Evolutionary conservation across 257 asterid genomes (phyloP).

Genomic region (Cinchona pubescens): DNA sequence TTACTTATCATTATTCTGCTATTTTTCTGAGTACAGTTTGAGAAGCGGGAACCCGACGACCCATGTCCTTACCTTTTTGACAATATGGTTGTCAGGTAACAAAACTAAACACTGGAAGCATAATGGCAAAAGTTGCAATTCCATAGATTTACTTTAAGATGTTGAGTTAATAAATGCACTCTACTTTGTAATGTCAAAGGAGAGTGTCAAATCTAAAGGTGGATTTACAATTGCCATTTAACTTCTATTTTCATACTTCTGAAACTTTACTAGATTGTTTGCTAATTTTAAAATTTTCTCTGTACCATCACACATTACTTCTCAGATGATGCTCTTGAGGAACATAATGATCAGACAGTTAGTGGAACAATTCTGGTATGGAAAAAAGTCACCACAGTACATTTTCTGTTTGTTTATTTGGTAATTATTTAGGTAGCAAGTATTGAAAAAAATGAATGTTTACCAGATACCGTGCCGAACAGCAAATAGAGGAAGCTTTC

Average conservation of each 20-base stretch:
- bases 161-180: background rate
- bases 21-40: constrained; percentile 25
- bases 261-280: background rate
- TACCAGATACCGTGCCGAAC: constrained; percentile 64
- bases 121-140: background rate
- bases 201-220: background rate
- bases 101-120: background rate
- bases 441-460: background rate
- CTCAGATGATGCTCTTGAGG: background rate
- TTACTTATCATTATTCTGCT: background rate
- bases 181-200: background rate
- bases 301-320: constrained; percentile 1
- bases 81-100: constrained; percentile 44
- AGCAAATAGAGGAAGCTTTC: constrained; percentile 58
- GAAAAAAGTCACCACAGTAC: background rate
- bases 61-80: constrained; percentile 54
- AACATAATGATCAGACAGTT: constrained; percentile 14
- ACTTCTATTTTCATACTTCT: too few relatives aligned
- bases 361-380: constrained; percentile 60
- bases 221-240: background rate
- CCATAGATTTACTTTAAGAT: too few relatives aligned
- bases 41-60: constrained; percentile 43
- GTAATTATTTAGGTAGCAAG: background rate
- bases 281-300: background rate
- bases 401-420: background rate